Evolutionary conservation across 208 protist genomes (phyloP).

Genomic region (Zelonia costaricensis): DNA sequence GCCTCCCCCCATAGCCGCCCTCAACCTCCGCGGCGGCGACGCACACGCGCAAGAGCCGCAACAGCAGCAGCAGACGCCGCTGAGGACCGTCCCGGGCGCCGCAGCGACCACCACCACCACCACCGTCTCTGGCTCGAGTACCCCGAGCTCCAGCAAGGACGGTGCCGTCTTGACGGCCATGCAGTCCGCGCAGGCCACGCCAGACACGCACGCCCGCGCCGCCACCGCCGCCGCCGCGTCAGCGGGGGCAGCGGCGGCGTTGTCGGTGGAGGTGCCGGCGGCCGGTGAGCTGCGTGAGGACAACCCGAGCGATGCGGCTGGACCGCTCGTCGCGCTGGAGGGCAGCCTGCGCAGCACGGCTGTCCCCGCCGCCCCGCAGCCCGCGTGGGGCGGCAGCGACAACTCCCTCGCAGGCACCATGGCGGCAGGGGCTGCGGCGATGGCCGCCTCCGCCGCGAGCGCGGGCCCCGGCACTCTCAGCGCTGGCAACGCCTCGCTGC

Average conservation of each 20-base stretch:
- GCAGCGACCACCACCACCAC: neutral
- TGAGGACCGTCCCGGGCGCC: neutral
- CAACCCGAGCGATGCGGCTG: neutral
- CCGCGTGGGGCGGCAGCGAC: too few relatives aligned
- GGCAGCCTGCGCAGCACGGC: neutral
- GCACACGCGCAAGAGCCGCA: too few relatives aligned
- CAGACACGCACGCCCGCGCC: neutral
- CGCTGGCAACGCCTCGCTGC: neutral
- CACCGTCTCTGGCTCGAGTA: neutral
- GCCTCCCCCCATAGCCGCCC: neutral
- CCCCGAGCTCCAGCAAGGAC: neutral
- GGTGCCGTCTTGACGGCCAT: constrained; percentile 1
- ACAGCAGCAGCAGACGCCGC: constrained; percentile 6
- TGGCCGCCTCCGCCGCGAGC: too few relatives aligned
- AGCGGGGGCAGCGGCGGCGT: neutral
- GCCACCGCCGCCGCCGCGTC: too few relatives aligned
- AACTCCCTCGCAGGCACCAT: too few relatives aligned
- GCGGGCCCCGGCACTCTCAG: too few relatives aligned
- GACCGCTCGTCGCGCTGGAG: neutral
- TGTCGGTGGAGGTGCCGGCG: neutral
- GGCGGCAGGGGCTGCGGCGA: neutral
- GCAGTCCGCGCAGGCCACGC: constrained; percentile 10
- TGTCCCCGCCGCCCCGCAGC: neutral
- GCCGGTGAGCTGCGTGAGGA: neutral
- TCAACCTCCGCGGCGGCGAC: constrained; percentile 2